These are phyloP conservation scores for Martensiomyces pterosporus DNA, from an alignment of 192 early-diverging fungal genomes.

Conservation along the genomic window DNA sequence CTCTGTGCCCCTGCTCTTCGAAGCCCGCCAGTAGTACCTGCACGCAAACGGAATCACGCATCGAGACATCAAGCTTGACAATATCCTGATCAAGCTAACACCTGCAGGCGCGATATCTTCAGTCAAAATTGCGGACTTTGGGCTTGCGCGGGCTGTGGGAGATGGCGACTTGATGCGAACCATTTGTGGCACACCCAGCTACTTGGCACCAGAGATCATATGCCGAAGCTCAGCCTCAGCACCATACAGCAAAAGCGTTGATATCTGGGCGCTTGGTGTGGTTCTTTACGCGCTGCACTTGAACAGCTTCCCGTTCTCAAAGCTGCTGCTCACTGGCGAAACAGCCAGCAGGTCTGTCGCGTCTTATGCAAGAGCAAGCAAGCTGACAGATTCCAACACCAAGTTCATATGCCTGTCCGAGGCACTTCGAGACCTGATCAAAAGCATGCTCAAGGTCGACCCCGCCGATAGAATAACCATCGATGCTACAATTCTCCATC, in stretches of 20 bases:
- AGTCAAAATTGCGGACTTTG: constrained; percentile 66
- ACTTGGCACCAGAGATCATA: constrained; percentile 53
- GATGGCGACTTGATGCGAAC: constrained; percentile 50
- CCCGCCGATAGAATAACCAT: constrained; percentile 18
- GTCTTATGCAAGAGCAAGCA: constrained; percentile 18
- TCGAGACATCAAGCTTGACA: constrained; percentile 91
- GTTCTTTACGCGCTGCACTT: constrained; percentile 41
- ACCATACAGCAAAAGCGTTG: constrained; percentile 42
- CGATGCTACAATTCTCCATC: constrained; percentile 29
- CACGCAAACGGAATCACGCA: constrained; percentile 84
- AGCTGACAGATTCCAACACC: constrained; percentile 14
- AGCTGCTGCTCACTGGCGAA: constrained; percentile 13
- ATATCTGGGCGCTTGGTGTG: constrained; percentile 51
- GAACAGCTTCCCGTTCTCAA: constrained; percentile 43
- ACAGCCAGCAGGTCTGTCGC: constrained; percentile 15
- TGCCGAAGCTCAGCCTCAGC: constrained; percentile 33
- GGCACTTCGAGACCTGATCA: constrained; percentile 20
- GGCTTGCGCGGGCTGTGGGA: constrained; percentile 51
- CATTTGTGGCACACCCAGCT: constrained; percentile 56
- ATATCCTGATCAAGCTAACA: constrained; percentile 49
- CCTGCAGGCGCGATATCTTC: constrained; percentile 5
- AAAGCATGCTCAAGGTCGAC: constrained; percentile 30
- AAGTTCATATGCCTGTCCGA: constrained; percentile 18
- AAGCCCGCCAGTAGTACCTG: constrained; percentile 70
- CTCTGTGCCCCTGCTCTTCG: no score